Base-by-base conservation (phyloP, 1,284 basidiomycete genomes). In the Meira nashicola region DNA sequence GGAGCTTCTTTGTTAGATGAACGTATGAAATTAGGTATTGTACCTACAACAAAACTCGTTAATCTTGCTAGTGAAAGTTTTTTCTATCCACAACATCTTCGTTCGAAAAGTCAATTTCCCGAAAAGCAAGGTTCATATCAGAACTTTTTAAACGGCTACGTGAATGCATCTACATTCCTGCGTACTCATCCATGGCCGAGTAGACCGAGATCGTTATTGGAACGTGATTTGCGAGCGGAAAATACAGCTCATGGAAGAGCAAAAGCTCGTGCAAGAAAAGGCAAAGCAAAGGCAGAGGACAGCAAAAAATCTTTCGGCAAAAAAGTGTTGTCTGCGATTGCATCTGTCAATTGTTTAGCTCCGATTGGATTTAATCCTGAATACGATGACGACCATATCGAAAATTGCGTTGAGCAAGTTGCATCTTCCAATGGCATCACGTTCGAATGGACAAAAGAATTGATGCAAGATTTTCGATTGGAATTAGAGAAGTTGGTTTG, bases 71-170 rank as follows among this genome's bases (percentile, higher is more conserved):
- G 69, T 17, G 69, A 70, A 0, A 62, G 67, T 7, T 78, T 78
- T 41, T 68, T 68, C 59, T 78, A 78, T 46, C 59, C 66, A 23
- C 75, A 68, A 58, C 57, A 55, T 23, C 71, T 74, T 52, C 65
- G 74, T n/a, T 53, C 54, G n/a, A 67, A 28, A 23, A 17, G 53
- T n/a, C 17, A 14, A 10, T 92, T 92, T 17, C 89, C 88, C 21
- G 87, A 87, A 58, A 92, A 93, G 81, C 86, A 92, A 44, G 92
- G 92, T 1, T 90, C 89, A 70, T 87, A 92, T 84, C 91, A 95
- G 73, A 86, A 86, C 58, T 94, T 94, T 79, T 80, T 93, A 68
- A 84, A 89, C 63, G 91, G 91, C 14, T 94, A 84, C 71, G 84
- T 86, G 80, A 92, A 93, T 78, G 89, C 89, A 0, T 89, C 89